phyloP scores from a whole-genome alignment of 495 filamentous ascomycete genomes.

The Talaromyces ruber region DNA sequence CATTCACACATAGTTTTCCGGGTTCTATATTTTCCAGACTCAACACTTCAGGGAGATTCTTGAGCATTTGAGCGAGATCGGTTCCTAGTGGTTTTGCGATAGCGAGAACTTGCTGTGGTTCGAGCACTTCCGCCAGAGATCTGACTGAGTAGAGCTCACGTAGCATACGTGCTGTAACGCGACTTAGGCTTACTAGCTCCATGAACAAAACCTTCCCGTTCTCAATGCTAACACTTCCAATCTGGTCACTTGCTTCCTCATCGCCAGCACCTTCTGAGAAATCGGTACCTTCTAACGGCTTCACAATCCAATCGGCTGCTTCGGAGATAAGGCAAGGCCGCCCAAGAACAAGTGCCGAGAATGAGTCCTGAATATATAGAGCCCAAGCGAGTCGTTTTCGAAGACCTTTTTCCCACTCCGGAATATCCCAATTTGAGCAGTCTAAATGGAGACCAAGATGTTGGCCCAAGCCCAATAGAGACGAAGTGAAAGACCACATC shows the following conservation, averaged over 20 bases:
- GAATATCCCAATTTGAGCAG: constrained; percentile 71
- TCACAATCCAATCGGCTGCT: constrained; percentile 64
- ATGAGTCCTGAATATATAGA: constrained; percentile 83
- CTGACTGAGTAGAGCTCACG: constrained; percentile 71
- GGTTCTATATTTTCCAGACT: constrained; percentile 50
- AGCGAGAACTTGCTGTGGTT: constrained; percentile 50
- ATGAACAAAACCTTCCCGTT: constrained; percentile 59
- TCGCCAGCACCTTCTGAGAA: constrained; percentile 54
- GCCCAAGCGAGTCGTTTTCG: constrained; percentile 78
- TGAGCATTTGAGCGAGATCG: constrained; percentile 75
- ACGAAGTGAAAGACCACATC: constrained; percentile 64
- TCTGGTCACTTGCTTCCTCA: constrained; percentile 44
- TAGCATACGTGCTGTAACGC: constrained; percentile 69
- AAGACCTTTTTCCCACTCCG: constrained; percentile 70
- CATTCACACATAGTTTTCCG: constrained; percentile 48
- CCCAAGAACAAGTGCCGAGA: constrained; percentile 74
- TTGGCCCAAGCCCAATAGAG: constrained; percentile 70
- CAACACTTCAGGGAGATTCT: constrained; percentile 52
- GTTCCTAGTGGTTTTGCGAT: constrained; percentile 78
- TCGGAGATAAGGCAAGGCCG: constrained; percentile 72
- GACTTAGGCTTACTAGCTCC: constrained; percentile 66
- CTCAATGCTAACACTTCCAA: constrained; percentile 49
- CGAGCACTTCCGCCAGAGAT: constrained; percentile 39
- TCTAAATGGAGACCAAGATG: constrained; percentile 78
- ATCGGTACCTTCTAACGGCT: constrained; percentile 51